phyloP scores from a whole-genome alignment of 257 asterid genomes.

The Anisodus acutangulus region DNA sequence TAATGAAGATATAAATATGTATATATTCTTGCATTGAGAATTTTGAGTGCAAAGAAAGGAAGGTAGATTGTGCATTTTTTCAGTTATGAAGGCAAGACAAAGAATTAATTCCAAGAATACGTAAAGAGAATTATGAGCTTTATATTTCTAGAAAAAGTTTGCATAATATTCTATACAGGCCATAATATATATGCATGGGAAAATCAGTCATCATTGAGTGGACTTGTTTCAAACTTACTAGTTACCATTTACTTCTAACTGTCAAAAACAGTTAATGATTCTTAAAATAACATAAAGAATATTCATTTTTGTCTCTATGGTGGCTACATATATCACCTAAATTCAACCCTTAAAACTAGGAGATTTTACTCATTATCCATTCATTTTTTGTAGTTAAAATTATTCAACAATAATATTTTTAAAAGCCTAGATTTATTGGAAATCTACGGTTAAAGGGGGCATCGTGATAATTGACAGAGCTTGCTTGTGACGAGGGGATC shows the following conservation, averaged over 20 bases:
- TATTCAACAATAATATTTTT: neutral
- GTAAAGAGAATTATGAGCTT: neutral
- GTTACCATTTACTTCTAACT: constrained; percentile 51
- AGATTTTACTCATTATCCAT: neutral
- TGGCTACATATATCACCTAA: neutral
- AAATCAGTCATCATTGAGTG: constrained; percentile 34
- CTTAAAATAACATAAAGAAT: constrained; percentile 5
- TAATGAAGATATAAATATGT: constrained; percentile 30
- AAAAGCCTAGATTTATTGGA: neutral
- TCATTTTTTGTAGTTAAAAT: neutral
- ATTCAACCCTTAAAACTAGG: neutral
- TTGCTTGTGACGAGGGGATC: neutral
- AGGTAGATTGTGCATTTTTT: constrained; percentile 41
- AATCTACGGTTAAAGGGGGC: neutral
- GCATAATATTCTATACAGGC: neutral
- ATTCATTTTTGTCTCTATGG: constrained; percentile 4
- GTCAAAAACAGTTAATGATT: constrained; percentile 35
- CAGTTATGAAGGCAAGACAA: constrained; percentile 35
- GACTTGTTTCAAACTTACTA: constrained; percentile 40
- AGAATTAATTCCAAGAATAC: constrained; percentile 24
- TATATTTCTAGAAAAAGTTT: neutral
- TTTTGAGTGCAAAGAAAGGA: constrained; percentile 49
- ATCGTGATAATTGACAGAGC: neutral
- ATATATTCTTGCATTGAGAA: constrained; percentile 8
- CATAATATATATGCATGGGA: constrained; percentile 3